These are phyloP conservation scores for Verticillium dahliae DNA, from an alignment of 2,329 filamentous ascomycete species.

Conservation along the genomic window DNA sequence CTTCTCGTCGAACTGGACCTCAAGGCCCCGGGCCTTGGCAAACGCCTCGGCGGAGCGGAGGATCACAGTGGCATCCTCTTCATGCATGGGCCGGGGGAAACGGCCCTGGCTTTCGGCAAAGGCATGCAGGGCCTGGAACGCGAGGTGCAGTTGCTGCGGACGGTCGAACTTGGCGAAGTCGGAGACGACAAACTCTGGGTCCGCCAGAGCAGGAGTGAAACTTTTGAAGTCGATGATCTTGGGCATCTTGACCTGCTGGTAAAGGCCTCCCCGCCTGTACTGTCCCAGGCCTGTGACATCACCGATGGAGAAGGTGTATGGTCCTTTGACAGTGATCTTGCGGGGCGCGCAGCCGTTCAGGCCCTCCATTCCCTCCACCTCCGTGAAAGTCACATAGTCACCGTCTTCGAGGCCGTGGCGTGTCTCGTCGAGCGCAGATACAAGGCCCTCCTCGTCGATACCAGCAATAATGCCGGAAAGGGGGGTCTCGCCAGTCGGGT, in stretches of 20 bases:
- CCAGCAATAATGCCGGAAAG: constrained; percentile 82
- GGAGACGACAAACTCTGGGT: constrained; percentile 83
- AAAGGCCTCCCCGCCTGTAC: constrained; percentile 85
- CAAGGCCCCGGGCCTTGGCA: constrained; percentile 65
- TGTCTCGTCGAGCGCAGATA: constrained; percentile 90
- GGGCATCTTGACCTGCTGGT: constrained; percentile 97
- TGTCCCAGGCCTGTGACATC: constrained; percentile 81
- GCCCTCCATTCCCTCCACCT: constrained; percentile 85
- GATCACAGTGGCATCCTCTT: constrained; percentile 74
- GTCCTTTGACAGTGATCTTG: constrained; percentile 89
- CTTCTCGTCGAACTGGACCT: constrained; percentile 86
- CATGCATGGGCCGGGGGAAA: constrained; percentile 76
- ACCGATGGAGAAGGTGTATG: constrained; percentile 95
- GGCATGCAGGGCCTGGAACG: constrained; percentile 84
- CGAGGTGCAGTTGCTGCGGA: constrained; percentile 83
- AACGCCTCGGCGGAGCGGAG: constrained; percentile 69
- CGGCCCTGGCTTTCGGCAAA: constrained; percentile 72
- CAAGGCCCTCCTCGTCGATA: constrained; percentile 83
- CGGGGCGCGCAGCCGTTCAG: constrained; percentile 78
- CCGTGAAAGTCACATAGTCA: constrained; percentile 91
- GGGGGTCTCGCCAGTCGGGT: constrained; percentile 84
- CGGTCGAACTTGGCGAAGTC: constrained; percentile 98
- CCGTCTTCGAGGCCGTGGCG: constrained; percentile 94
- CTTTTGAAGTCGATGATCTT: constrained; percentile 86
- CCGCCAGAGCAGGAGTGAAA: constrained; percentile 69